Percentiles rank a stretch among this genome's conserved stretches.
Evolutionary conservation across 305 asterid species (phyloP).

Genomic region (Fraxinus latifolia): DNA sequence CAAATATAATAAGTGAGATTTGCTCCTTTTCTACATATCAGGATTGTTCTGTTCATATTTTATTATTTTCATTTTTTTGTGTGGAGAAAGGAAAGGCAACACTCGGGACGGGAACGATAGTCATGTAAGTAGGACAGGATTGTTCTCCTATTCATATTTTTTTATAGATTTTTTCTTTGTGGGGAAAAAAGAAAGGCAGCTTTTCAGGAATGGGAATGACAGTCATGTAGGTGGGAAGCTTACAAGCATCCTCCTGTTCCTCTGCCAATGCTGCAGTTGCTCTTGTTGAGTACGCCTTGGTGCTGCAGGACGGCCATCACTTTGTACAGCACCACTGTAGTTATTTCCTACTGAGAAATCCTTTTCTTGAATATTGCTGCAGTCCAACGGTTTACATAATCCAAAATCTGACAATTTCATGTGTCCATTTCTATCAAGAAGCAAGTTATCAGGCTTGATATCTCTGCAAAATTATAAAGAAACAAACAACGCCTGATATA

Average conservation of each 20-base stretch:
- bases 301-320: constrained; percentile 75
- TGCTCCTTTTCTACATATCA: background rate
- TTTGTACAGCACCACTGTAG: constrained; percentile 69
- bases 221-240: constrained; percentile 26
- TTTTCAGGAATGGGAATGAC: constrained; percentile 6
- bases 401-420: constrained; percentile 92
- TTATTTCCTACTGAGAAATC: constrained; percentile 66
- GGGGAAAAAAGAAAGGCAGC: background rate
- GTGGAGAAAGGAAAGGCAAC: background rate
- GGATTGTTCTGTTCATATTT: background rate
- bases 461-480: constrained; percentile 54
- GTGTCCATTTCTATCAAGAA: constrained; percentile 84
- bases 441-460: constrained; percentile 92
- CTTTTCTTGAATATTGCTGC: constrained; percentile 80
- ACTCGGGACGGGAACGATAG: background rate
- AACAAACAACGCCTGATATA: background rate
- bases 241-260: constrained; percentile 92
- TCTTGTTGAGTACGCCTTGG: constrained; percentile 91
- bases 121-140: background rate
- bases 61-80: background rate
- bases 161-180: background rate
- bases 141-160: background rate
- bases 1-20: background rate
- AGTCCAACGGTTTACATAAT: constrained; percentile 83
- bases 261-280: constrained; percentile 90